These are phyloP conservation scores for Cardiospermum halicacabum DNA, from an alignment of 345 rosid genomes.

Conservation along the genomic window DNA sequence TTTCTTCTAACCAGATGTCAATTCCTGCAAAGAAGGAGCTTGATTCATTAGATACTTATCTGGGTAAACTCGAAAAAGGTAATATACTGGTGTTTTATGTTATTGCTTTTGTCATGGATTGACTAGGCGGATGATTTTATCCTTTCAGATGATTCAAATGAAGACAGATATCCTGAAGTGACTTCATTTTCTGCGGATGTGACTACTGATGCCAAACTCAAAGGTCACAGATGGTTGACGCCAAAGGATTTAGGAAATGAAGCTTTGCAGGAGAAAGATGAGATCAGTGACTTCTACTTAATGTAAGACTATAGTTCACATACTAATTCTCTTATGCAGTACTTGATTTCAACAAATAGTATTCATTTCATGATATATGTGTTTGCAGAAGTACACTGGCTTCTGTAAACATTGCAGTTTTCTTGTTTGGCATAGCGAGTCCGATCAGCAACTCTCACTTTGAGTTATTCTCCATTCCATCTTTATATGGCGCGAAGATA, in stretches of 20 bases:
- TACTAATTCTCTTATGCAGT: neutral
- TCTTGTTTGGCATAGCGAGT: constrained; percentile 74
- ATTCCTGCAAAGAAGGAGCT: constrained; percentile 29
- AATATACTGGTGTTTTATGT: neutral
- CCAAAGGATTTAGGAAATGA: constrained; percentile 15
- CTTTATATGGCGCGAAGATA: constrained; percentile 82
- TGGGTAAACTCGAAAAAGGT: constrained; percentile 51
- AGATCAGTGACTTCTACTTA: constrained; percentile 58
- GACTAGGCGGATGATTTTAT: neutral
- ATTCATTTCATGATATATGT: neutral
- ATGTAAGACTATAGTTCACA: constrained; percentile 36
- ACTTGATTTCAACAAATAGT: neutral
- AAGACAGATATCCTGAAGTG: constrained; percentile 16
- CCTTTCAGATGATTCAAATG: constrained; percentile 25
- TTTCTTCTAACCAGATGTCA: constrained; percentile 13
- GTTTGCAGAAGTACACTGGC: constrained; percentile 57
- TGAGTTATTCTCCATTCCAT: constrained; percentile 64
- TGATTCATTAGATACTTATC: constrained; percentile 45
- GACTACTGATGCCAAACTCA: constrained; percentile 20
- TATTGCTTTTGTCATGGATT: neutral
- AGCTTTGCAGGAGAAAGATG: constrained; percentile 33
- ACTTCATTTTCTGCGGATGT: constrained; percentile 21
- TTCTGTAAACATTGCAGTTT: constrained; percentile 74
- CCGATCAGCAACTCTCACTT: constrained; percentile 62
- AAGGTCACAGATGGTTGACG: constrained; percentile 16